Evolutionary conservation across 179 eudicot species (phyloP), one percentile per base, ranked within the genome.

Genomic region (Drosera spatulata): DNA sequence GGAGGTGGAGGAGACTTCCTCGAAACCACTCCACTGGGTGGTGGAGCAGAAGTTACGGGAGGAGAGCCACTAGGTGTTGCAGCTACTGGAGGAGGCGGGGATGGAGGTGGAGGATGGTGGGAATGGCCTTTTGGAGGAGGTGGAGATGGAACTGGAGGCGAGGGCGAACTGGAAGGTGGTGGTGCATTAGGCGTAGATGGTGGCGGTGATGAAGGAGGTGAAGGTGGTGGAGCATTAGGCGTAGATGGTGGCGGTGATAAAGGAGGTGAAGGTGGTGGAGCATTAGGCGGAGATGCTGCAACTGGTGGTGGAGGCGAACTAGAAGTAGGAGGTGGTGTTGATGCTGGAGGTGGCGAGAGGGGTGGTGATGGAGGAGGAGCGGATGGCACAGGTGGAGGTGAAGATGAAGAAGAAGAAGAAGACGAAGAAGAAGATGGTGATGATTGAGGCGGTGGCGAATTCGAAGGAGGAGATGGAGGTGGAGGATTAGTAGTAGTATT

Each of bases 11-110:
- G 37, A 40, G 69, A 14, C 66, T 78, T 22, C 6, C 63, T 52
- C 52, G 69, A 49, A 48, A 50, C 41, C 50, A 22, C 33, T 22
- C 33, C 33, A 22, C 33, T 22, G 33, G 33, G 33, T 22, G 47
- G 44, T 41, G 69, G 62, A 22, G 69, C 13, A 4, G 60, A 38
- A 2, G 11, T 38, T 39, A 8, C 52, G 60, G 5, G 67, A 53
- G 6, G 60, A 75, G 51, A 63, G 75, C 10, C 40, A 22, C 12
- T 46, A 41, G 84, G 75, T 5, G 47, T 15, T 3, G 62, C 37
- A 2, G 72, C 7, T 38, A 67, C 62, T 7, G 80, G 61, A 41
- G 84, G 78, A 14, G 61, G 73, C 0, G 82, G 72, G 7, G 75
- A 71, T 57, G 82, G 49, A 59, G 77, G 73, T 2, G 80, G 46